These are phyloP conservation scores for Berkeleyomyces rouxiae DNA, from an alignment of 2,329 filamentous ascomycete species.

Conservation along the genomic window DNA sequence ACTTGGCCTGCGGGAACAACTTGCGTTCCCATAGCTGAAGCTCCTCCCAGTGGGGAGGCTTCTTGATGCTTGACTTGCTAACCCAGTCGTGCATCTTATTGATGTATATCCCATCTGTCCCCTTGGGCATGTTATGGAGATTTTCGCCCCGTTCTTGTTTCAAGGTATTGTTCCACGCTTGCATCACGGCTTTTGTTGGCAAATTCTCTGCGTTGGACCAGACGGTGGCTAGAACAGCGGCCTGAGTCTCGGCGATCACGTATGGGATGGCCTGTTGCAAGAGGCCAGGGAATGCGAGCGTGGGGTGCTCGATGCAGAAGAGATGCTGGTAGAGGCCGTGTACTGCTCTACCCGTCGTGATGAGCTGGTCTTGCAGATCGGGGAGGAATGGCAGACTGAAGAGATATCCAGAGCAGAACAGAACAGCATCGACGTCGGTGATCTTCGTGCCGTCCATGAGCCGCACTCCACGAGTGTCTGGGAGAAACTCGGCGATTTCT, in stretches of 20 bases:
- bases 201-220: conserved; percentile 56
- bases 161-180: conserved; percentile 46
- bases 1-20: conserved; percentile 51
- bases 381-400: conserved; percentile 63
- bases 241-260: conserved; percentile 62
- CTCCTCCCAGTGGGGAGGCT: conserved; percentile 55
- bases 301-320: conserved; percentile 59
- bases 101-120: conserved; percentile 51
- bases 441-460: conserved; percentile 53
- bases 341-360: conserved; percentile 54
- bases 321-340: conserved; percentile 64
- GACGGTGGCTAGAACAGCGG: conserved; percentile 57
- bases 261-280: conserved; percentile 82
- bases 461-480: conserved; percentile 39
- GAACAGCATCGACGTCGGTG: conserved; percentile 51
- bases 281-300: conserved; percentile 58
- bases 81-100: conserved; percentile 52
- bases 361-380: conserved; percentile 31
- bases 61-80: conserved; percentile 29
- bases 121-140: conserved; percentile 34
- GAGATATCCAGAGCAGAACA: conserved; percentile 85
- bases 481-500: conserved; percentile 40
- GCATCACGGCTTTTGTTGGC: conserved; percentile 48
- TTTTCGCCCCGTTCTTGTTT: conserved; percentile 30
- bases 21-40: conserved; percentile 56